Percentiles rank a stretch among this genome's conserved stretches.
phyloP scores from a whole-genome alignment of 2,329 filamentous ascomycete genomes.

The Pestalotiopsis sp. region DNA sequence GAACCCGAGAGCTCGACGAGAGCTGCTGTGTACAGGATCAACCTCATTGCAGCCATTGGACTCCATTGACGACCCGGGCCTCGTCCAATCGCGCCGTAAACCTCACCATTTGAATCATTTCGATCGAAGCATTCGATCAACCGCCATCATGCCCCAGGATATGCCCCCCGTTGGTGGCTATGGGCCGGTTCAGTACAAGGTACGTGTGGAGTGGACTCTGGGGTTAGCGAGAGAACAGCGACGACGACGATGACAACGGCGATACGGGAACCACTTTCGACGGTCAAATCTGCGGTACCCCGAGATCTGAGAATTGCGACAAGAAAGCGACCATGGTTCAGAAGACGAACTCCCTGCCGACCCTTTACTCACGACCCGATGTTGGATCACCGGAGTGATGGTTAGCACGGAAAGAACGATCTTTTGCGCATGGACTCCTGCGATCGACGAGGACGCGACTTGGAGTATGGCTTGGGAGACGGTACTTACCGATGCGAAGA shows the following conservation, averaged over 20 bases:
- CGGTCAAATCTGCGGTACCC: too few relatives aligned
- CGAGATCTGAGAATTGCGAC: not conserved
- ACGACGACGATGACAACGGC: not conserved
- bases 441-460: too few relatives aligned
- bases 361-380: not conserved
- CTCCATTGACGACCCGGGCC: not conserved
- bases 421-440: not conserved
- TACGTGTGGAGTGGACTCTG: constrained; percentile 42
- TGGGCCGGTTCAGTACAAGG: constrained; percentile 95
- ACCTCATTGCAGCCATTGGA: not conserved
- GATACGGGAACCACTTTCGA: not conserved
- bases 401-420: not conserved
- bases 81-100: not conserved
- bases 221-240: not conserved
- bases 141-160: constrained; percentile 85
- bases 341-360: not conserved
- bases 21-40: not conserved
- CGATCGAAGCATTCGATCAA: not conserved
- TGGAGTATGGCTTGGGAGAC: too few relatives aligned
- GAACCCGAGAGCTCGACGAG: not conserved
- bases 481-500: too few relatives aligned
- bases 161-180: constrained; percentile 96
- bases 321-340: not conserved
- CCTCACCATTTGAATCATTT: not conserved
- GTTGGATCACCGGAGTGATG: not conserved